Percentiles rank a stretch among this genome's conserved stretches.
phyloP scores from a whole-genome alignment of 1,284 basidiomycete genomes.

The Heterobasidion irregulare region DNA sequence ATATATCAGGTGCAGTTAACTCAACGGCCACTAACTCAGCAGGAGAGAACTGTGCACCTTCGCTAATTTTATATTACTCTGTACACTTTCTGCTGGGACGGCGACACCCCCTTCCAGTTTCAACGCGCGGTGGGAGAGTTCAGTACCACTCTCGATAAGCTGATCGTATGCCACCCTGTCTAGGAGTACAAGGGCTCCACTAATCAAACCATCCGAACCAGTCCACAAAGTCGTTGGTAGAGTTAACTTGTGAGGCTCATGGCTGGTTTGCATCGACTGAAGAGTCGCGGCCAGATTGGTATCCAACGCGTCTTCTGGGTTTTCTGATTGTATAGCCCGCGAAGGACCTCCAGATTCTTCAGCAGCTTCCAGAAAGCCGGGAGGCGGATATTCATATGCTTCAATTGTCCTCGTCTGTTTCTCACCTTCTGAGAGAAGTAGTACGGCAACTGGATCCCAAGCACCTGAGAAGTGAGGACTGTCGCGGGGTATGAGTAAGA shows the following conservation, averaged over 20 bases:
- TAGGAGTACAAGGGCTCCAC: conserved; percentile 34
- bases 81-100: conserved; percentile 33
- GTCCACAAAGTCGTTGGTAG: conserved; percentile 34
- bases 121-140: conserved; percentile 8
- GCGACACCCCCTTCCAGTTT: conserved; percentile 38
- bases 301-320: conserved; percentile 11
- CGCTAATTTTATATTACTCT: conserved; percentile 37
- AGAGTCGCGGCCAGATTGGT: conserved; percentile 36
- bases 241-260: conserved; percentile 28
- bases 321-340: background rate
- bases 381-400: conserved; percentile 51
- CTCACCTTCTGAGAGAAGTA: conserved; percentile 37
- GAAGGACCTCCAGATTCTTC: background rate
- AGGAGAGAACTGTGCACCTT: conserved; percentile 28
- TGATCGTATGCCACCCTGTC: conserved; percentile 36
- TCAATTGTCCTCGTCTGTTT: conserved; percentile 34
- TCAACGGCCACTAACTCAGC: background rate
- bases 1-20: background rate
- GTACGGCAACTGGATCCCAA: conserved; percentile 66
- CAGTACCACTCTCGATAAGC: conserved; percentile 13
- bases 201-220: conserved; percentile 30
- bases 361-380: conserved; percentile 26
- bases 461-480: conserved; percentile 67
- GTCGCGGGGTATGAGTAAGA: conserved; percentile 62
- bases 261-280: conserved; percentile 29